Percentiles rank a stretch among this genome's conserved stretches.
Conservation (phyloP, 306 rosid species). For the Quercus rubra region DNA sequence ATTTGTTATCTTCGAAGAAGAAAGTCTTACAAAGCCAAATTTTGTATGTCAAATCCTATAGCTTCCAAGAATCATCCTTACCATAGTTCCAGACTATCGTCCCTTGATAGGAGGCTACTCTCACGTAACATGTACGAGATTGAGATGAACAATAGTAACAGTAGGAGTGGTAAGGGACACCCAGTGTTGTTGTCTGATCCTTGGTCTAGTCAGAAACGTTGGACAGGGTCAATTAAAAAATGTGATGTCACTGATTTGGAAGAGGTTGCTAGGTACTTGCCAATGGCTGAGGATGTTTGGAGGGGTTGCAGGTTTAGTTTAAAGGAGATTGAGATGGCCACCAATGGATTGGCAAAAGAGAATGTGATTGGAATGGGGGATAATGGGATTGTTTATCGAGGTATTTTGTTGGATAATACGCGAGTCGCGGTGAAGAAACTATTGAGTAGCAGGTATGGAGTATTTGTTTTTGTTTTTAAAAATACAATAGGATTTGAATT, state of each 20-base stretch:
- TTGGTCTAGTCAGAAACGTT: not conserved
- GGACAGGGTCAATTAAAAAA: not conserved
- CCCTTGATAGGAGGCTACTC: conserved; percentile 40
- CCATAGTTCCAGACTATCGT: conserved; percentile 14
- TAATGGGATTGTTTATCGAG: conserved; percentile 46
- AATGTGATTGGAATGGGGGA: conserved; percentile 46
- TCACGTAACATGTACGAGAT: conserved; percentile 25
- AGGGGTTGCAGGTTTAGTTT: conserved; percentile 28
- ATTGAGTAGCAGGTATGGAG: conserved; percentile 37
- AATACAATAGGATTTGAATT: too few relatives aligned
- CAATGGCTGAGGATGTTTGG: conserved; percentile 18
- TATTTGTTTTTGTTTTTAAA: not conserved
- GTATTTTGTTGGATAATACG: conserved; percentile 35
- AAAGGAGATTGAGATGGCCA: conserved; percentile 44
- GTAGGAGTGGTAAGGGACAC: not conserved
- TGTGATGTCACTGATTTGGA: conserved; percentile 17
- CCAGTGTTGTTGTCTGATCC: conserved; percentile 5
- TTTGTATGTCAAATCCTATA: conserved; percentile 21
- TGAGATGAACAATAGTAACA: conserved; percentile 9
- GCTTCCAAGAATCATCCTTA: conserved; percentile 7
- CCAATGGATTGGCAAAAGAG: conserved; percentile 39
- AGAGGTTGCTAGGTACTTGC: conserved; percentile 7
- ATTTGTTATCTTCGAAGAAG: not conserved
- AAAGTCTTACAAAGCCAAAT: conserved; percentile 21
- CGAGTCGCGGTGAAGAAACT: conserved; percentile 52